Evolutionary conservation across 331 rosid genomes (phyloP), one percentile per base, ranked within the genome.

Genomic region (Dryas integrifolia): DNA sequence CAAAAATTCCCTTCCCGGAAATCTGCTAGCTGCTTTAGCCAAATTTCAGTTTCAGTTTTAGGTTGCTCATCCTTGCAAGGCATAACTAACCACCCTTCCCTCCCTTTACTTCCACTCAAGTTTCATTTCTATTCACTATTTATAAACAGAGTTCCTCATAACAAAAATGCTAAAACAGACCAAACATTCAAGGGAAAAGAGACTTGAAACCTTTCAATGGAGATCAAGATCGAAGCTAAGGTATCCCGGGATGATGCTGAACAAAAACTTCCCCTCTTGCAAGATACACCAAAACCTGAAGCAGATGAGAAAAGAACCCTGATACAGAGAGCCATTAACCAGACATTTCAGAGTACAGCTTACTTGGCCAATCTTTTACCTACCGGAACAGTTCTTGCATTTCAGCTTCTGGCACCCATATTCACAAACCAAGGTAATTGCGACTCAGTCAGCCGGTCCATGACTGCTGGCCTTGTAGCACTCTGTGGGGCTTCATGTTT

Each of bases 341-440:
- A 87, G 67, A 91, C 96, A 3, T 91, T 94, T 76, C 82, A 83
- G 49, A 88, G 97, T 88, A 89, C 96, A 2, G 96, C 96, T 0
- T 89, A 89, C 76, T 78, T 94, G 73, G 98, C 97, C 65, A 94
- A 91, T 73, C 98, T 88, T 55, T 72, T 94, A 59, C 98, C 98
- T 3, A 94, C 97, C 0, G 97, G 97, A 50, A 75, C 96, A 1
- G 96, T 94, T 6, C 96, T 94, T 57, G 91, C 92, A 8, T 94
- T 91, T 81, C 97, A 89, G 65, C 89, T 91, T 64, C 80, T 94
- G 10, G 88, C 96, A 0, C 98, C 96, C 35, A 82, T 94, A 69
- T 86, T 94, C 83, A 60, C 96, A 48, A 86, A 89, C 49, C 69
- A 78, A 12, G 98, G 98, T 7, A 63, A 52, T 65, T 94, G 98